Percentiles rank a stretch among this genome's conserved stretches.
Evolutionary conservation across 345 rosid genomes (phyloP).

Genomic region (Pugionium cornutum): DNA sequence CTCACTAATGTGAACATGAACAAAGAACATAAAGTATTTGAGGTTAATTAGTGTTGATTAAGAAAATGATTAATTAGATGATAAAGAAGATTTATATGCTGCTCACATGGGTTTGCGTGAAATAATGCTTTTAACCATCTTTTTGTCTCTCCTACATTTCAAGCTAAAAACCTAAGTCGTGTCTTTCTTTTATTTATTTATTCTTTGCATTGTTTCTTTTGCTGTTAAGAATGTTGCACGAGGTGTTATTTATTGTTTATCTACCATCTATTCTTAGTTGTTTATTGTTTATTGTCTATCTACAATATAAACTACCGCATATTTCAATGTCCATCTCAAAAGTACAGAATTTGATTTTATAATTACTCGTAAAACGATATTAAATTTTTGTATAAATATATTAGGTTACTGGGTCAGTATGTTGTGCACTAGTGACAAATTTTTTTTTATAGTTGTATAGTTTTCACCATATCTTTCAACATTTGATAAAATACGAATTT

Average conservation of each 20-base stretch:
- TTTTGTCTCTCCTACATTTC: constrained; percentile 48
- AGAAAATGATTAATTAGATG: constrained; percentile 40
- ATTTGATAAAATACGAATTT: too few species aligned
- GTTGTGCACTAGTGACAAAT: too few species aligned
- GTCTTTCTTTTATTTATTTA: constrained; percentile 27
- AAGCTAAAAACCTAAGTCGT: constrained; percentile 44
- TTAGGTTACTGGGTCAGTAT: too few species aligned
- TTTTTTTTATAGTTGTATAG: too few species aligned
- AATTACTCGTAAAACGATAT: too few species aligned
- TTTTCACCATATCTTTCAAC: too few species aligned
- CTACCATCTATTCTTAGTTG: too few species aligned
- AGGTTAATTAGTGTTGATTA: constrained; percentile 28
- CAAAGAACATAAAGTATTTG: constrained; percentile 15
- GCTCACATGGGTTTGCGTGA: constrained; percentile 50
- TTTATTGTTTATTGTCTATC: too few species aligned
- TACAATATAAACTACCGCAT: too few species aligned
- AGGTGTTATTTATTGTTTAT: constrained; percentile 5
- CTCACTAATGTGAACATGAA: constrained; percentile 34
- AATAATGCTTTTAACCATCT: constrained; percentile 40
- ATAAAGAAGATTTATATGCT: constrained; percentile 45
- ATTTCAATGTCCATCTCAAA: too few species aligned
- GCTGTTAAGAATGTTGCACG: constrained; percentile 17
- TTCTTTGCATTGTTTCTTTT: constrained; percentile 17
- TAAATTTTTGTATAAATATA: too few species aligned
- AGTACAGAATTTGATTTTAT: too few species aligned